These are phyloP conservation scores for Leccinellum luteum DNA, from an alignment of 768 basidiomycete species.

Conservation along the genomic window DNA sequence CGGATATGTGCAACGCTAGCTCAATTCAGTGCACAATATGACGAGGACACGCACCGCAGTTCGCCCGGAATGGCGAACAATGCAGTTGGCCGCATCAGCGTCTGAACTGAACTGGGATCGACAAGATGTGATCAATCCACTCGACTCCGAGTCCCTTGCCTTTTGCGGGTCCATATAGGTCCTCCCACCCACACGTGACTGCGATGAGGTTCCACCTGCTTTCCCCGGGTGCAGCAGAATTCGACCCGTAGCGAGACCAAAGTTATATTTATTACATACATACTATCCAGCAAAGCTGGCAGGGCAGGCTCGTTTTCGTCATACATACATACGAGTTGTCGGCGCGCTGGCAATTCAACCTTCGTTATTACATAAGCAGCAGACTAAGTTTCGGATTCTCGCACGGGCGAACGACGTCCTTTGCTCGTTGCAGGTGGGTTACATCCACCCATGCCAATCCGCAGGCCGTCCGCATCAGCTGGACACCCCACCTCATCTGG, in stretches of 20 bases:
- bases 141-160: slow-evolving; percentile 15
- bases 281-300: background rate
- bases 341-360: background rate
- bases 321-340: background rate
- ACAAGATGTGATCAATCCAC: slow-evolving; percentile 2
- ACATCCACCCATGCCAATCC: slow-evolving; percentile 42
- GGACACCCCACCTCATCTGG: slow-evolving; percentile 36
- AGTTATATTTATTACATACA: background rate
- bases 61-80: slow-evolving; percentile 29
- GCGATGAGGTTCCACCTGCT: background rate
- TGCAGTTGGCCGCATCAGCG: slow-evolving; percentile 7
- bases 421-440: slow-evolving; percentile 22
- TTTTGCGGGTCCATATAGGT: slow-evolving; percentile 43
- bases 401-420: slow-evolving; percentile 18
- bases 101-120: background rate
- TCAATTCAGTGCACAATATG: slow-evolving; percentile 27
- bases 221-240: background rate
- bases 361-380: slow-evolving; percentile 23
- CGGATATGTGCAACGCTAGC: slow-evolving; percentile 6
- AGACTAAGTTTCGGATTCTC: slow-evolving; percentile 14
- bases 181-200: slow-evolving; percentile 33
- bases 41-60: slow-evolving; percentile 19
- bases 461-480: slow-evolving; percentile 61
- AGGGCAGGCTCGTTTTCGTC: background rate
- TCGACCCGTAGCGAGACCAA: background rate